phyloP scores from a whole-genome alignment of 208 protist species.

The Wallacemonas rigidus region DNA sequence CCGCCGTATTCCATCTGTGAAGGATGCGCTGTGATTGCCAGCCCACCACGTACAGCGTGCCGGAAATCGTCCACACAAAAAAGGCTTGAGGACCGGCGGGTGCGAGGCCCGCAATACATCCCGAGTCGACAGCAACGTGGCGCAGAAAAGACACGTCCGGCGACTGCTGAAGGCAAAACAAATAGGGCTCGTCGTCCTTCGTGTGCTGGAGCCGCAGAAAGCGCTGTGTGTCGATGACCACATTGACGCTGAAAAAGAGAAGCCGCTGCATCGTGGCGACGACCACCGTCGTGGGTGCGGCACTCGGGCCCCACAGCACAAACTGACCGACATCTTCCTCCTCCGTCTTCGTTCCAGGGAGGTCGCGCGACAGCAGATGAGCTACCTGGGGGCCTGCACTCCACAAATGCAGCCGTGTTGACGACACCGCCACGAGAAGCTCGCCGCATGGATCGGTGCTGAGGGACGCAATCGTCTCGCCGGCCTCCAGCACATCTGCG shows the following conservation, averaged over 20 bases:
- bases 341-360: constrained; percentile 34
- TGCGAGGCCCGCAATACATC: constrained; percentile 38
- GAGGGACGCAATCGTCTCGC: constrained; percentile 47
- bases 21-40: constrained; percentile 54
- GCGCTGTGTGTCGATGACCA: constrained; percentile 14
- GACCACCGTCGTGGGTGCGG: constrained; percentile 38
- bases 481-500: constrained; percentile 21
- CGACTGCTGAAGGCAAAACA: constrained; percentile 26
- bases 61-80: constrained; percentile 61
- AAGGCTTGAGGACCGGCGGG: constrained; percentile 53
- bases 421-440: constrained; percentile 51
- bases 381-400: constrained; percentile 30
- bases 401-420: constrained; percentile 67
- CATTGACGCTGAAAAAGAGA: constrained; percentile 46
- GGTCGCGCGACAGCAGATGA: constrained; percentile 42
- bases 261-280: constrained; percentile 54
- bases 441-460: constrained; percentile 37
- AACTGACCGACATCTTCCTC: constrained; percentile 53
- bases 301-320: constrained; percentile 64
- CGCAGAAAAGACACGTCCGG: constrained; percentile 46
- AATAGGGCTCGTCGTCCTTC: not conserved
- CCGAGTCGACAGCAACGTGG: constrained; percentile 41
- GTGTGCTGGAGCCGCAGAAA: constrained; percentile 6
- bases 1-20: constrained; percentile 47
- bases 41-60: constrained; percentile 62